Evolutionary conservation across 805 yeast species (phyloP).

Genomic region (Myxozyma nipponensis): DNA sequence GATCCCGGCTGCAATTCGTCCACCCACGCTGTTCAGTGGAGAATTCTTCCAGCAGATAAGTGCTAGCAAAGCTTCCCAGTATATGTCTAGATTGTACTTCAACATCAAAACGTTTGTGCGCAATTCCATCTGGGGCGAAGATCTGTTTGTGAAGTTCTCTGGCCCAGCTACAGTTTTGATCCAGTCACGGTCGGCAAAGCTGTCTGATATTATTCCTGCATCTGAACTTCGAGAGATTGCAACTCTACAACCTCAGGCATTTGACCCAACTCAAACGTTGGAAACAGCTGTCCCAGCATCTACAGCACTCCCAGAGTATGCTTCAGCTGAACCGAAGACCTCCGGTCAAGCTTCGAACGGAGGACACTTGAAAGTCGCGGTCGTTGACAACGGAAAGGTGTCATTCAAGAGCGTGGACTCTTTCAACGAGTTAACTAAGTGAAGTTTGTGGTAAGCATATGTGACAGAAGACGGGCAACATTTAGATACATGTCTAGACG

Average conservation of each 20-base stretch:
- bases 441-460: too few relatives aligned
- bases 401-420: constrained; percentile 29
- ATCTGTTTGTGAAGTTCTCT: constrained; percentile 27
- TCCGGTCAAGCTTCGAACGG: constrained; percentile 27
- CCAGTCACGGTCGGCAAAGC: constrained; percentile 31
- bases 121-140: constrained; percentile 32
- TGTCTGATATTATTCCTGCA: constrained; percentile 31
- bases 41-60: constrained; percentile 1
- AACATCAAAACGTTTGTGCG: constrained; percentile 17
- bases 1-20: constrained; percentile 15
- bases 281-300: neutral
- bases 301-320: constrained; percentile 1
- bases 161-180: constrained; percentile 35
- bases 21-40: constrained; percentile 2
- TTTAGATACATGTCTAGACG: neutral
- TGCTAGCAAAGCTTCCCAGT: neutral
- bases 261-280: constrained; percentile 6
- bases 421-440: constrained; percentile 29
- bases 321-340: neutral
- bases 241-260: constrained; percentile 11
- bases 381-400: constrained; percentile 34
- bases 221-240: constrained; percentile 27
- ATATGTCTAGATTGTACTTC: constrained; percentile 14
- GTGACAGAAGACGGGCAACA: too few relatives aligned
- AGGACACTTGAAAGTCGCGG: constrained; percentile 34